These are phyloP conservation scores for Diphasiastrum complanatum DNA, from an alignment of 83 land plant species.

Conservation along the genomic window DNA sequence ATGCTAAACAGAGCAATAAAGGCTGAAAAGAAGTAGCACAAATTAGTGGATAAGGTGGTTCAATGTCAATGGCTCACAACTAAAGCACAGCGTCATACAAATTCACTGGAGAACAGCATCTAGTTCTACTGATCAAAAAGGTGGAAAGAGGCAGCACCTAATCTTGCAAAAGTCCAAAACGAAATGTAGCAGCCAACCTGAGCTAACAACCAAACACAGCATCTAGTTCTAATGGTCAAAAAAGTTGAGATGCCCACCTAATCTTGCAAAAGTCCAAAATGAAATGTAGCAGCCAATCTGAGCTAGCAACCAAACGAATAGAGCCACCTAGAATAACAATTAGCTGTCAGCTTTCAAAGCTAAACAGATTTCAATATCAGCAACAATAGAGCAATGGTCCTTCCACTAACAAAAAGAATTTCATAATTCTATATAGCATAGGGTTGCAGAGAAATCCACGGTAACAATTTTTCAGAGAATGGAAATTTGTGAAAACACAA, in stretches of 20 bases:
- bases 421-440: too few relatives aligned
- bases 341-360: conserved; percentile 3
- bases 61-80: too few relatives aligned
- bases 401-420: too few relatives aligned
- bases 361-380: too few relatives aligned
- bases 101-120: neutral
- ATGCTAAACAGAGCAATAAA: conserved; percentile 57
- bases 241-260: conserved; percentile 33
- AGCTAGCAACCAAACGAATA: conserved; percentile 51
- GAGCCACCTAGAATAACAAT: conserved; percentile 42
- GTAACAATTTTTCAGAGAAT: too few relatives aligned
- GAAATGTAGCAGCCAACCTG: neutral
- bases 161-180: neutral
- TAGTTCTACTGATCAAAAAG: neutral
- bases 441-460: too few relatives aligned
- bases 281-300: conserved; percentile 58
- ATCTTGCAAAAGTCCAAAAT: conserved; percentile 51
- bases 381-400: too few relatives aligned
- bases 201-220: neutral
- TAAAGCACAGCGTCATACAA: conserved; percentile 16
- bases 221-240: conserved; percentile 3
- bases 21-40: conserved; percentile 35
- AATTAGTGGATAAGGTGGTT: too few relatives aligned
- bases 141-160: neutral
- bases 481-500: too few relatives aligned